Percentiles rank a stretch among this genome's conserved stretches.
phyloP scores from a whole-genome alignment of 352 stramenopile genomes.

The Globisporangium yorkense region DNA sequence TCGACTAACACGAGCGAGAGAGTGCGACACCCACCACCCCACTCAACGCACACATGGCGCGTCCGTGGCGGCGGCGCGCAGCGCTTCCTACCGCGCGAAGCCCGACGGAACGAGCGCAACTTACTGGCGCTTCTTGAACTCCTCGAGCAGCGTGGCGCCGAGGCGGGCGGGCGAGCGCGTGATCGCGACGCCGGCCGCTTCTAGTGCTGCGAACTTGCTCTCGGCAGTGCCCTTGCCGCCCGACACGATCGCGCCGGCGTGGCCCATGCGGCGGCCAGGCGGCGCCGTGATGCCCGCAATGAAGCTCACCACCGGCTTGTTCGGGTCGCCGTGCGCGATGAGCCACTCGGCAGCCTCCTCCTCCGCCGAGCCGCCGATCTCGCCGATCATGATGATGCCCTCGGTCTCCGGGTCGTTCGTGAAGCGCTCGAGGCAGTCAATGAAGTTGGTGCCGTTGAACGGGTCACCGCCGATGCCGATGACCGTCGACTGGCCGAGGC shows the following conservation, averaged over 20 bases:
- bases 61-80: neutral
- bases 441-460: constrained; percentile 99
- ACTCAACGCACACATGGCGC: neutral
- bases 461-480: constrained; percentile 99
- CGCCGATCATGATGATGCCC: constrained; percentile 99
- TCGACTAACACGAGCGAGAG: neutral
- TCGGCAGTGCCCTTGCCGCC: constrained; percentile 97
- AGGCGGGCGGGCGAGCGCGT: constrained; percentile 95
- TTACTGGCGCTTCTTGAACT: constrained; percentile 85
- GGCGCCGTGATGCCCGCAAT: constrained; percentile 98
- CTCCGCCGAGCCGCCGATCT: constrained; percentile 98
- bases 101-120: neutral
- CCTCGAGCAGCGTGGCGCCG: constrained; percentile 95
- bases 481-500: constrained; percentile 97
- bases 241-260: constrained; percentile 98
- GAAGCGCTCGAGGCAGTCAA: constrained; percentile 99
- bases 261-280: constrained; percentile 97
- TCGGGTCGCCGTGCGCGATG: constrained; percentile 95
- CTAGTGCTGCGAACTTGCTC: constrained; percentile 97
- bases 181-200: constrained; percentile 94
- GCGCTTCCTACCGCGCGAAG: too few species aligned
- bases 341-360: constrained; percentile 99
- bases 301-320: constrained; percentile 99
- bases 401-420: constrained; percentile 98
- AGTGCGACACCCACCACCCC: too few species aligned